Percentiles rank a stretch among this genome's conserved stretches.
Evolutionary conservation across 306 rosid species (phyloP).

Genomic region (Vigna radiata): DNA sequence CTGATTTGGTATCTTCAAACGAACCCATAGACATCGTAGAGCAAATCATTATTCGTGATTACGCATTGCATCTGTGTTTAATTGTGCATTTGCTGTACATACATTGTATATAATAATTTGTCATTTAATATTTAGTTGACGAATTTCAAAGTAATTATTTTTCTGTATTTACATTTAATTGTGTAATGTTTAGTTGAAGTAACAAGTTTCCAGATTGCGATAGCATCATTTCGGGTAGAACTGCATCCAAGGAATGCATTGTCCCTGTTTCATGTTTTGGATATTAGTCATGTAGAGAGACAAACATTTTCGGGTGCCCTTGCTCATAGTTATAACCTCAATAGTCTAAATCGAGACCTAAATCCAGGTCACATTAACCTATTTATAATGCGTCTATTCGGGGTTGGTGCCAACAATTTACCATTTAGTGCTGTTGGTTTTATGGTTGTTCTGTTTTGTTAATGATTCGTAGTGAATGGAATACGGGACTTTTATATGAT

Average conservation of each 20-base stretch:
- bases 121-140: conserved; percentile 4
- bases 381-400: neutral
- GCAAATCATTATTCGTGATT: neutral
- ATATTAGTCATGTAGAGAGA: too few species aligned
- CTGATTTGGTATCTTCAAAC: conserved; percentile 48
- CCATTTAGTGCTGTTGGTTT: neutral
- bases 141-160: neutral
- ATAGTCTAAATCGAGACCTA: neutral
- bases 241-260: neutral
- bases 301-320: neutral
- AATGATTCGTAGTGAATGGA: neutral
- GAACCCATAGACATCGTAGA: neutral
- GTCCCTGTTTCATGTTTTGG: neutral
- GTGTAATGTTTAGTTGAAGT: neutral
- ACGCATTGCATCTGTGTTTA: conserved; percentile 2
- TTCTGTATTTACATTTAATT: neutral
- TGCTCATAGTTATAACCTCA: neutral
- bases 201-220: neutral
- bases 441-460: neutral
- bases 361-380: neutral
- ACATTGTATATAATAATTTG: conserved; percentile 35
- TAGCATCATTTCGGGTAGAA: neutral
- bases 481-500: neutral
- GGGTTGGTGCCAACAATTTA: conserved; percentile 23
- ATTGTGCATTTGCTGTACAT: conserved; percentile 36